Percentiles rank a stretch among this genome's conserved stretches.
Evolutionary conservation across 1,284 basidiomycete genomes (phyloP).

Genomic region (Austropuccinia psidii): DNA sequence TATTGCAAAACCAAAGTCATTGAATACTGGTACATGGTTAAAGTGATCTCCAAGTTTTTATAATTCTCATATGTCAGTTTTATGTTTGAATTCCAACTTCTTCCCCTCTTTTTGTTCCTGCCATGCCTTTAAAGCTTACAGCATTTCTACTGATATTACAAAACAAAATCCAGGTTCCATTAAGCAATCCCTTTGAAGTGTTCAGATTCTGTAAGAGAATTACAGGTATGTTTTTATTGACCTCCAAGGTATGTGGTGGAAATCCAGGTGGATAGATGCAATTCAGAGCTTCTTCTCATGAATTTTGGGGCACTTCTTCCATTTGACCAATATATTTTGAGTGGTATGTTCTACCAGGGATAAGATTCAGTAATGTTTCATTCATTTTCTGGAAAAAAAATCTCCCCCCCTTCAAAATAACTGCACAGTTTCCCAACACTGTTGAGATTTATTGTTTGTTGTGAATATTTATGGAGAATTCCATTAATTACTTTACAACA

Average conservation of each 20-base stretch:
- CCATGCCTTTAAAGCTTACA: neutral
- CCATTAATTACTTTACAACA: too few species aligned
- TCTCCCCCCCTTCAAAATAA: too few species aligned
- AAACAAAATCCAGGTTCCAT: neutral
- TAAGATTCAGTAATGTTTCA: too few species aligned
- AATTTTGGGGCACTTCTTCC: too few species aligned
- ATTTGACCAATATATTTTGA: too few species aligned
- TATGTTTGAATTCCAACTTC: neutral
- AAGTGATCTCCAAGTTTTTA: neutral
- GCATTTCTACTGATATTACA: neutral
- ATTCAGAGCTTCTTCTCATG: neutral
- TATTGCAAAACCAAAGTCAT: neutral
- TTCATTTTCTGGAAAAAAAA: too few species aligned
- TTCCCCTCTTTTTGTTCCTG: neutral
- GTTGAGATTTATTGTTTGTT: too few species aligned
- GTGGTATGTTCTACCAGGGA: too few species aligned
- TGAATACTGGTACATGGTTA: neutral
- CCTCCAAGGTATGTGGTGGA: neutral
- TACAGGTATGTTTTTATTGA: neutral
- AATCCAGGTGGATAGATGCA: neutral
- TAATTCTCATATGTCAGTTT: neutral
- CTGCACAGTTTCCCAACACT: too few species aligned
- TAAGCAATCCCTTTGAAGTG: neutral
- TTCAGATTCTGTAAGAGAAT: neutral
- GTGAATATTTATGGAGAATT: too few species aligned